These are phyloP conservation scores for Trichaptum fuscoviolaceum DNA, from an alignment of 768 basidiomycete species.

Conservation along the genomic window DNA sequence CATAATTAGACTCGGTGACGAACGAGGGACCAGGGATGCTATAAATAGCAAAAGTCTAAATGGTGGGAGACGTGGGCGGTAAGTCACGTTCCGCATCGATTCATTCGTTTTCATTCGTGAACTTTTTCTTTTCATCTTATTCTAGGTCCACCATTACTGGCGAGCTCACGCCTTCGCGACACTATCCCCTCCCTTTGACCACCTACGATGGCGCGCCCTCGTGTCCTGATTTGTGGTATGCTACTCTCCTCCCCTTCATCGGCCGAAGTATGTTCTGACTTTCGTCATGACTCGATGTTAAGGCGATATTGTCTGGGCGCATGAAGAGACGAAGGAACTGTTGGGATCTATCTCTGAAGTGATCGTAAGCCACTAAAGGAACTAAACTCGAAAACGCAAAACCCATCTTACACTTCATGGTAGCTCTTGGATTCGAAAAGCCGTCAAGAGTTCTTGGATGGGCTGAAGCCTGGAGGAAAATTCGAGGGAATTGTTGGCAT, in stretches of 20 bases:
- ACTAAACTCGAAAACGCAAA: not conserved
- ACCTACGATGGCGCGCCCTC: conserved; percentile 11
- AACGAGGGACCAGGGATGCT: not conserved
- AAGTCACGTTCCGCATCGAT: not conserved
- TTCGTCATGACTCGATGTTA: conserved; percentile 5
- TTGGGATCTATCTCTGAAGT: conserved; percentile 68
- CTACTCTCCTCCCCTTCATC: not conserved
- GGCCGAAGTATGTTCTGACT: not conserved
- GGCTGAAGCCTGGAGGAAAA: conserved; percentile 60
- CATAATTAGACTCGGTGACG: not conserved
- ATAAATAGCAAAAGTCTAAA: not conserved
- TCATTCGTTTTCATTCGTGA: conserved; percentile 1
- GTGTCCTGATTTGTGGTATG: conserved; percentile 32
- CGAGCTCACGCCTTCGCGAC: not conserved
- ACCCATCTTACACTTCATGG: not conserved
- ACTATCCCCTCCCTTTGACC: not conserved
- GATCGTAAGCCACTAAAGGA: conserved; percentile 47
- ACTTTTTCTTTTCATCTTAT: not conserved
- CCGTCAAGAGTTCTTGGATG: conserved; percentile 65
- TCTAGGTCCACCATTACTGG: not conserved
- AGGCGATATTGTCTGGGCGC: conserved; percentile 79
- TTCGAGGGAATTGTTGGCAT: conserved; percentile 71
- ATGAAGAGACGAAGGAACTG: conserved; percentile 62
- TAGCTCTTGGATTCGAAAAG: conserved; percentile 53
- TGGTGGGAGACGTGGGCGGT: not conserved